Evolutionary conservation across 768 basidiomycete genomes (phyloP).

Genomic region (Agrocybe chaxingu): DNA sequence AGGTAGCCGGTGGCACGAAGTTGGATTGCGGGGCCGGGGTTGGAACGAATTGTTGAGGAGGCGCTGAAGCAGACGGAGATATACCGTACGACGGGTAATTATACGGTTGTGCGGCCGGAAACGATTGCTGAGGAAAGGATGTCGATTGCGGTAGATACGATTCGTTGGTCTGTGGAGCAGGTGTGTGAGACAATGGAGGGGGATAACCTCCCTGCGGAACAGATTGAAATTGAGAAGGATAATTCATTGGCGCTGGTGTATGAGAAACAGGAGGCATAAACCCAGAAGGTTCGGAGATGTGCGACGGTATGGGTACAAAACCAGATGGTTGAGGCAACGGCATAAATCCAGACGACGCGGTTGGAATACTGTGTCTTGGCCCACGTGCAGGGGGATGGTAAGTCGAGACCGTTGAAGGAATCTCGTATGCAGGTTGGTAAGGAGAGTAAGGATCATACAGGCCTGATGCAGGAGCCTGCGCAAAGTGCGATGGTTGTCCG

Average conservation of each 20-base stretch:
- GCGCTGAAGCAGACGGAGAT: slow-evolving; percentile 28
- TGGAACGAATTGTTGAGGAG: slow-evolving; percentile 37
- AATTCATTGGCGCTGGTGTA: slow-evolving; percentile 33
- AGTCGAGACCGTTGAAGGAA: slow-evolving; percentile 24
- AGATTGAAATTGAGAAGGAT: slow-evolving; percentile 33
- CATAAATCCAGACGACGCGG: slow-evolving; percentile 66
- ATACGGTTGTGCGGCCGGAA: slow-evolving; percentile 27
- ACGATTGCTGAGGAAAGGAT: slow-evolving; percentile 35
- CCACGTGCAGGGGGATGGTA: slow-evolving; percentile 41
- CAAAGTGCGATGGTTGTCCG: slow-evolving; percentile 26
- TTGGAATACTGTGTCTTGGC: slow-evolving; percentile 65
- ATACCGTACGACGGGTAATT: slow-evolving; percentile 35
- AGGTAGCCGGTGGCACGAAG: slow-evolving; percentile 20
- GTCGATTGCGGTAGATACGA: slow-evolving; percentile 24
- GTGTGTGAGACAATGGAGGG: slow-evolving; percentile 27
- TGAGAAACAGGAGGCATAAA: slow-evolving; percentile 41
- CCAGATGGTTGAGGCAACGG: slow-evolving; percentile 44
- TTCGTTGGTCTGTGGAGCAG: slow-evolving; percentile 18
- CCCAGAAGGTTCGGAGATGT: slow-evolving; percentile 32
- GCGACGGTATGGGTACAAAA: slow-evolving; percentile 32
- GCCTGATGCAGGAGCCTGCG: slow-evolving; percentile 21
- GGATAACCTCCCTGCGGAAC: slow-evolving; percentile 23
- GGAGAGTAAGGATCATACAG: slow-evolving; percentile 25
- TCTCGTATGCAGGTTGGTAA: slow-evolving; percentile 38
- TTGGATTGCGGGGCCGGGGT: slow-evolving; percentile 22